Evolutionary conservation across 1,284 basidiomycete species (phyloP).

Genomic region (Irpex lacteus): DNA sequence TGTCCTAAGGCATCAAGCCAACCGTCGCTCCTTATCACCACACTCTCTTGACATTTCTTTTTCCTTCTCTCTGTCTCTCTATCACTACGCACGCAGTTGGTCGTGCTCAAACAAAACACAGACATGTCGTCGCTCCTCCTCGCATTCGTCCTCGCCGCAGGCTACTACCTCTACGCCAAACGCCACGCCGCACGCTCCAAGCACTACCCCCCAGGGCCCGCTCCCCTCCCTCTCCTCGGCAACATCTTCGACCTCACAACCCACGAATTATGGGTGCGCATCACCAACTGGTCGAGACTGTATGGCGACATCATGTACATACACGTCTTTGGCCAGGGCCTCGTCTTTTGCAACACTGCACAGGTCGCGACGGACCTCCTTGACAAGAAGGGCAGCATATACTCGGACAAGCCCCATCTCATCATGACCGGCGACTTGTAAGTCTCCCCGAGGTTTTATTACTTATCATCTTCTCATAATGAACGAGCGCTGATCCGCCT

Average conservation of each 20-base stretch:
- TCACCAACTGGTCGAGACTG: slow-evolving; percentile 29
- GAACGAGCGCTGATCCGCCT: background rate
- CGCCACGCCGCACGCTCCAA: slow-evolving; percentile 12
- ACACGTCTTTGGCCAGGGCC: slow-evolving; percentile 60
- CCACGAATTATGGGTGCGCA: slow-evolving; percentile 43
- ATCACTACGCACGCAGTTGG: background rate
- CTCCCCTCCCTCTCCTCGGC: slow-evolving; percentile 59
- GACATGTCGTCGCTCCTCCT: slow-evolving; percentile 18
- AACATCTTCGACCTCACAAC: slow-evolving; percentile 57
- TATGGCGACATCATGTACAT: slow-evolving; percentile 62
- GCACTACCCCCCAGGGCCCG: slow-evolving; percentile 59
- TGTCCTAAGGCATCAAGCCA: slow-evolving; percentile 4
- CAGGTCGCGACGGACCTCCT: slow-evolving; percentile 59
- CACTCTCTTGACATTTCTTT: background rate
- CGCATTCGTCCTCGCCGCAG: slow-evolving; percentile 18
- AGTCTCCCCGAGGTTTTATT: slow-evolving; percentile 10
- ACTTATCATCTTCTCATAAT: too few species aligned
- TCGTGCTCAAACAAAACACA: too few species aligned
- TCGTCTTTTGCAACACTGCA: slow-evolving; percentile 62
- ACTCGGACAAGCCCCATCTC: slow-evolving; percentile 67
- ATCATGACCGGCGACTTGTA: slow-evolving; percentile 61
- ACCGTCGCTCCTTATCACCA: slow-evolving; percentile 7
- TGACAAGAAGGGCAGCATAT: slow-evolving; percentile 65
- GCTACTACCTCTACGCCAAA: slow-evolving; percentile 21
- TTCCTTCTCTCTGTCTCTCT: background rate